Base-by-base conservation (phyloP, 257 asterid genomes). In the Verbena officinalis region DNA sequence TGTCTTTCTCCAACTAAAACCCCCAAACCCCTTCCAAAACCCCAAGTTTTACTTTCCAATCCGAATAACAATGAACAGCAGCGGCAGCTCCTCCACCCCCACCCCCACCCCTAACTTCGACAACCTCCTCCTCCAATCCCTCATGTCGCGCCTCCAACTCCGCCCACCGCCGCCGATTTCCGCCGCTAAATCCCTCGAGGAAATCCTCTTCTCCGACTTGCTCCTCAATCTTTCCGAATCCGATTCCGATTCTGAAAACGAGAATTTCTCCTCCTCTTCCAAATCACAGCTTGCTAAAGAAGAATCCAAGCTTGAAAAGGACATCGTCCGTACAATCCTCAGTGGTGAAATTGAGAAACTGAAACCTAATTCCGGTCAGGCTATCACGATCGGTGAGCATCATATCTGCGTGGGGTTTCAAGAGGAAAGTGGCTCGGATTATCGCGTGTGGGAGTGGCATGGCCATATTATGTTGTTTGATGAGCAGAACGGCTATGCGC, bases 401-500 rank as follows among this genome's bases (percentile, higher is more conserved):
- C 99, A 88, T 50, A 82, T 94, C 64, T 94, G 99, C 65, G 86
- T 94, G 1, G 96, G 96, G 49, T 90, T 84, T 78, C 95, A 88
- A 19, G 91, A 90, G 73, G 98, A 94, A 12, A 40, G 73, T 0
- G 93, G 75, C 42, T 86, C 96, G 7, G 95, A 84, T 77, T 86
- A 88, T 59, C 86, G 98, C 15, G 98, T 88, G 3, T 90, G 99
- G 96, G 99, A 94, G 76, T 94, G 99, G 99, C 99, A 91, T 27
- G 99, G 99, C 1, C 98, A 94, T 70, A 78, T 91, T 6, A 86
- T 88, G 96, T 54, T 91, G 73, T 88, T 90, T 62, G 96, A 91
- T 72, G 99, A 90, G 71, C 96, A 91, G 72, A 82, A 88, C 67
- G 99, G 96, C 21, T 94, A 84, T 69, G 71, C 80, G 0, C 96